Conservation (phyloP, 345 rosid genomes). For the Noccaea caerulescens region DNA sequence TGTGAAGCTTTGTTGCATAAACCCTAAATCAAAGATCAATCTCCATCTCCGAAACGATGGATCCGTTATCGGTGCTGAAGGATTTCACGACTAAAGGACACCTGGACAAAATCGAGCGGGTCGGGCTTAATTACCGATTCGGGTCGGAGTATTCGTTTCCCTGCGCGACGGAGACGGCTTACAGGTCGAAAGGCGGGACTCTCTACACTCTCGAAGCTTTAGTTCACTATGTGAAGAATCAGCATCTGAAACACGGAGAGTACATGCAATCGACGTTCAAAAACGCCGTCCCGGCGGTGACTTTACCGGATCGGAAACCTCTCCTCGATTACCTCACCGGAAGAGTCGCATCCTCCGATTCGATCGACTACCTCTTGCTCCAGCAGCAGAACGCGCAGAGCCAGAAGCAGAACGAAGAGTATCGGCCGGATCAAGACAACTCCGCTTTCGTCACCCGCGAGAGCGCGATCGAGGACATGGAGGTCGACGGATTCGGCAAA, state of each 20-base stretch:
- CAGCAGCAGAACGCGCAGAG: conserved; percentile 47
- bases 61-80: conserved; percentile 77
- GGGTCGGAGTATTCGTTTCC: conserved; percentile 71
- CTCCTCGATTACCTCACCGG: conserved; percentile 86
- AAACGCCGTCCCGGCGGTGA: conserved; percentile 66
- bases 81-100: conserved; percentile 70
- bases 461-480: conserved; percentile 27
- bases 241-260: conserved; percentile 72
- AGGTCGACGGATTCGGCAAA: conserved; percentile 39
- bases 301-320: conserved; percentile 83
- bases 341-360: conserved; percentile 60
- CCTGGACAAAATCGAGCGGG: conserved; percentile 60
- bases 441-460: conserved; percentile 40
- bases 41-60: conserved; percentile 47
- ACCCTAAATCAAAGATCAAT: conserved; percentile 24
- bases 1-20: conserved; percentile 22
- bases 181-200: conserved; percentile 79
- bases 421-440: conserved; percentile 48
- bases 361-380: conserved; percentile 69
- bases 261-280: conserved; percentile 71
- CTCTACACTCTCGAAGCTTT: conserved; percentile 86
- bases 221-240: conserved; percentile 63
- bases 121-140: conserved; percentile 62
- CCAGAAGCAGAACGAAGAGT: conserved; percentile 48
- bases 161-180: conserved; percentile 68